Evolutionary conservation across 768 basidiomycete genomes (phyloP), one percentile per base, ranked within the genome.

Genomic region (Obba rivulosa): DNA sequence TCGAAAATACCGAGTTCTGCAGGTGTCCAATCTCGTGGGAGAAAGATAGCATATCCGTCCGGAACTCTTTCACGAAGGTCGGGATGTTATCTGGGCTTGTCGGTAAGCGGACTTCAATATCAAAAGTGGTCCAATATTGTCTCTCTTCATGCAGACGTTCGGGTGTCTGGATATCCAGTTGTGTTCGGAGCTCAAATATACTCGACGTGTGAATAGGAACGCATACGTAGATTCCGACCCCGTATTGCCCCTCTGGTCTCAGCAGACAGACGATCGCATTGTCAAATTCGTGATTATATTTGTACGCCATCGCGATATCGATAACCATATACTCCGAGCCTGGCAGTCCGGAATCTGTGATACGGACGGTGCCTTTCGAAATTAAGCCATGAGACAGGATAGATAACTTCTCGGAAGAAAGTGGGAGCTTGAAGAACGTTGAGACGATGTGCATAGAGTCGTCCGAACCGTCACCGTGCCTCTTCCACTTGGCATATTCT

Each of bases 161-260:
- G 28, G 28, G 28, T 5, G 28, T 31, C 28, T 31, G 7, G 7
- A 31, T n/a, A n/a, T n/a, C n/a, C n/a, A n/a, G n/a, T n/a, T n/a
- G n/a, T n/a, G n/a, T n/a, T n/a, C n/a, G n/a, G n/a, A n/a, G n/a
- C n/a, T n/a, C n/a, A n/a, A n/a, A n/a, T n/a, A n/a, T n/a, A n/a
- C n/a, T n/a, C n/a, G n/a, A n/a, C n/a, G 28, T 31, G 10, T 13
- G n/a, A 20, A 18, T 8, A 17, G 20, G 22, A 40, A 13, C 3
- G 54, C 61, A 31, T 34, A 64, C 64, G 49, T 62, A 66, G 40
- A 68, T 59, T 0, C 65, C 66, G 11, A 68, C 52, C 10, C 66
- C 66, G 16, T 52, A 34, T 34, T 54, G 39, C 17, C 50, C 55
- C 8, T 45, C 52, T 7, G 56, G 56, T 18, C 46, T 48, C 20